phyloP scores from a whole-genome alignment of 169 alveolate genomes.

The Haemoproteus tartakovskyi region DNA sequence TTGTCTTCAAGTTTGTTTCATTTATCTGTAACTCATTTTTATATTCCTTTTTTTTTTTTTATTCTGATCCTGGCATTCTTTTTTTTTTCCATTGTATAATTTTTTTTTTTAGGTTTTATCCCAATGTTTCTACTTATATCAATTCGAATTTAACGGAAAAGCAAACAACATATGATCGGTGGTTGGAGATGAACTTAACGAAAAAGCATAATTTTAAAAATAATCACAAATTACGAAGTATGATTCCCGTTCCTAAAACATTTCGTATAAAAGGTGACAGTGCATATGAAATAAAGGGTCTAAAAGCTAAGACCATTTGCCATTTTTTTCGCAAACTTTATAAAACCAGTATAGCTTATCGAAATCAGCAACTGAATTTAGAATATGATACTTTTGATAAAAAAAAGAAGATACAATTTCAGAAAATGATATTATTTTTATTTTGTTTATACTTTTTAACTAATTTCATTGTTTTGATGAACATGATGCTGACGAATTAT shows the following conservation, averaged over 20 bases:
- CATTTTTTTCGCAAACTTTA: slow-evolving; percentile 10
- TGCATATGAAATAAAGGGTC: slow-evolving; percentile 2
- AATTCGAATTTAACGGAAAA: neutral
- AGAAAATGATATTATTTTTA: slow-evolving; percentile 15
- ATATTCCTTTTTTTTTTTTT: neutral
- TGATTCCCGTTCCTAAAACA: slow-evolving; percentile 24
- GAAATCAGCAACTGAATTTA: slow-evolving; percentile 63
- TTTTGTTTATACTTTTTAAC: slow-evolving; percentile 15
- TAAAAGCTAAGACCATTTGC: slow-evolving; percentile 12
- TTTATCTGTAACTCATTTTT: no score
- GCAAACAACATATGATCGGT: neutral
- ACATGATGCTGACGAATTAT: slow-evolving; percentile 1
- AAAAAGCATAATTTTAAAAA: neutral
- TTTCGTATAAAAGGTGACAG: slow-evolving; percentile 31
- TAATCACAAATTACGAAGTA: slow-evolving; percentile 2
- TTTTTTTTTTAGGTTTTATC: slow-evolving; percentile 19
- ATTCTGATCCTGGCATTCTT: neutral
- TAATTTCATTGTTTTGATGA: neutral
- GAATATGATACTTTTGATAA: slow-evolving; percentile 64
- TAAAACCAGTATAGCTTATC: slow-evolving; percentile 27
- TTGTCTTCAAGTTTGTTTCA: no score
- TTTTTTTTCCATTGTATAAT: neutral
- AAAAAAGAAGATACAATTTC: slow-evolving; percentile 31
- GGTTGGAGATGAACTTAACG: neutral
- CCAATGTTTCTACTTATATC: slow-evolving; percentile 18